Base-by-base conservation (phyloP, 192 early-diverging fungal species). In the Podila minutissima region DNA sequence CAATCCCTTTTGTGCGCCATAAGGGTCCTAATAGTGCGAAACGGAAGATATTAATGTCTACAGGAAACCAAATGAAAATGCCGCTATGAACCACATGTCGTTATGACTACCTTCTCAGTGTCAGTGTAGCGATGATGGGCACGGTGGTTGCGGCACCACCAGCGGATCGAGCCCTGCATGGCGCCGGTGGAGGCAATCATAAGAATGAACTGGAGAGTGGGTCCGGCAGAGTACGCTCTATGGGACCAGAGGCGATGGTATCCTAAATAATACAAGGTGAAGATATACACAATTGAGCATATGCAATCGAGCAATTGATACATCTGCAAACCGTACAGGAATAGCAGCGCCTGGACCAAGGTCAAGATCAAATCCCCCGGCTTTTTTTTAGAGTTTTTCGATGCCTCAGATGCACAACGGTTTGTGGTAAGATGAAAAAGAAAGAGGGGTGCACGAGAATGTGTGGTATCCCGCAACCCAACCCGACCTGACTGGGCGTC, bases 211-310 rank as follows among this genome's bases (percentile, higher is more conserved):
- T 86, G 88, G n/a, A 94, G 83, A 15, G 79, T 82, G 59, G 75
- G 83, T 1, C 83, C 83, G 35, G 91, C 93, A 31, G 82, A 75
- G 74, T 94, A 95, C 19, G 93, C 72, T 9, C 92, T 87, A 83
- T 95, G 94, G 31, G 91, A 78, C 92, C 92, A 95, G 41, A 91
- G 78, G 26, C 94, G 90, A 76, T 95, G 94, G 75, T 95, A 95
- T 26, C 94, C 89, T 46, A 46, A 46, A 0, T 15, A 46, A 17
- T 46, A 17, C 15, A 46, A 46, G 35, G 35, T 29, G 35, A 46
- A 46, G 15, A 46, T 15, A 46, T 15, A 46, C 1, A 46, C 15
- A 3, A 46, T 0, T 46, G 41, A 46, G 41, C 0, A 46, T 2
- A 37, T 37, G 35, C 35, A 46, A 17, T 15, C 41, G 41, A 46